Percentiles rank a stretch among this genome's conserved stretches.
phyloP scores from a whole-genome alignment of 2,329 filamentous ascomycete species.

The Calonectria pteridis region DNA sequence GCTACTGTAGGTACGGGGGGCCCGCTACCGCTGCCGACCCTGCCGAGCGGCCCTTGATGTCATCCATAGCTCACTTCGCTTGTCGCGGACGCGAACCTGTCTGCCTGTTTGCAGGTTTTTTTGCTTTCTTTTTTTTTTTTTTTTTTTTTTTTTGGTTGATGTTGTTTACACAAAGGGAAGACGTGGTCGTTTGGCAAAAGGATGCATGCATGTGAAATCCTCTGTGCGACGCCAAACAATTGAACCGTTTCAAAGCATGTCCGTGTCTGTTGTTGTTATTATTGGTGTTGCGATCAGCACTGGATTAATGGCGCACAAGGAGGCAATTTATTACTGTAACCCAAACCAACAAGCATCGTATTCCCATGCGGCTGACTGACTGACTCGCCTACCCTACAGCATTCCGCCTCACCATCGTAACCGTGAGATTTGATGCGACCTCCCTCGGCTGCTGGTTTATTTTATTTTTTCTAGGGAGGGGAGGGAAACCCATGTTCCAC shows the following conservation, averaged over 20 bases:
- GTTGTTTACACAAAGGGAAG: not conserved
- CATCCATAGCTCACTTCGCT: conserved; percentile 1
- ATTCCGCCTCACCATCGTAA: not conserved
- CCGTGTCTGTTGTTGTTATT: not conserved
- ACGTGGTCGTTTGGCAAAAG: not conserved
- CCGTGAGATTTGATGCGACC: not conserved
- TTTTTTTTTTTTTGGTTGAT: no score
- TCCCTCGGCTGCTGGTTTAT: not conserved
- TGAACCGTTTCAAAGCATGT: not conserved
- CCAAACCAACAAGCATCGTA: not conserved
- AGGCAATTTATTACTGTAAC: not conserved
- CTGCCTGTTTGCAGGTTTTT: not conserved
- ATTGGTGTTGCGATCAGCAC: not conserved
- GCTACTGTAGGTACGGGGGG: conserved; percentile 23
- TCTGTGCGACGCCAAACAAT: not conserved
- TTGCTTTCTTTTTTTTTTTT: no score
- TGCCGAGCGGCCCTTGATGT: conserved; percentile 10
- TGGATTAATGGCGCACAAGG: not conserved
- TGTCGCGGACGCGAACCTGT: not conserved
- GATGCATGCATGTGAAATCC: not conserved
- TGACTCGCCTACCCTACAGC: not conserved
- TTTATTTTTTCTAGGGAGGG: not conserved
- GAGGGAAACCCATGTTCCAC: not conserved
- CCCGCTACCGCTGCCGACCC: not conserved
- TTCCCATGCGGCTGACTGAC: not conserved